These are phyloP conservation scores for Scheffersomyces stambukii DNA, from an alignment of 1,139 yeast genomes.

Conservation along the genomic window DNA sequence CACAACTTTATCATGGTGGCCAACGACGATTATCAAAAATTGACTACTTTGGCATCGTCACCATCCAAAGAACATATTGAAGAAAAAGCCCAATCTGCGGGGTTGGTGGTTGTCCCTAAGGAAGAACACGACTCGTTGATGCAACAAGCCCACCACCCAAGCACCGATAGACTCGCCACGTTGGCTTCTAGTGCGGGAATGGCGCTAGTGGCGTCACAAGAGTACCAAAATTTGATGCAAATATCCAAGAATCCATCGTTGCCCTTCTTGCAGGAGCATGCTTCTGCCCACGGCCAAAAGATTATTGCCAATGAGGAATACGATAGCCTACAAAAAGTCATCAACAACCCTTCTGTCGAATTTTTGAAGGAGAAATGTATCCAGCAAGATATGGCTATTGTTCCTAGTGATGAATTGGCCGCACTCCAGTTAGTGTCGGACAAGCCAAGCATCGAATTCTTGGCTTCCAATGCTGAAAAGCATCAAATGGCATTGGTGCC, in stretches of 20 bases:
- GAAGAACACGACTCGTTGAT: conserved; percentile 16
- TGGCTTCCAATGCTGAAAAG: conserved; percentile 14
- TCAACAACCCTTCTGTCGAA: conserved; percentile 18
- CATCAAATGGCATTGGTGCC: conserved; percentile 17
- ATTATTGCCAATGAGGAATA: conserved; percentile 14
- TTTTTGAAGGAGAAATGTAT: conserved; percentile 13
- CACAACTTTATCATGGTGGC: conserved; percentile 17
- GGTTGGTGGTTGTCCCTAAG: conserved; percentile 28
- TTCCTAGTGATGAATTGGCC: conserved; percentile 1
- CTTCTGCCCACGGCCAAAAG: conserved; percentile 10
- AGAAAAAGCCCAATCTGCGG: conserved; percentile 28
- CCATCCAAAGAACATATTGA: conserved; percentile 35
- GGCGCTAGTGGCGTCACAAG: conserved; percentile 2
- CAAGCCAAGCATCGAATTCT: conserved; percentile 19
- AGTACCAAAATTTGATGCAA: conserved; percentile 4
- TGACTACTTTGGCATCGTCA: conserved; percentile 22
- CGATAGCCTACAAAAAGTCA: conserved; percentile 5
- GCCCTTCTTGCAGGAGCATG: conserved; percentile 20
- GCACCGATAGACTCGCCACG: conserved; percentile 13
- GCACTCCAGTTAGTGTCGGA: conserved; percentile 2
- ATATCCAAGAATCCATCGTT: conserved; percentile 23
- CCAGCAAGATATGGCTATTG: conserved; percentile 2
- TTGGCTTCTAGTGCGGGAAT: conserved; percentile 8
- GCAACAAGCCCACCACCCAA: conserved; percentile 23
- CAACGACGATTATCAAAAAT: conserved; percentile 19